Conservation (phyloP, 345 rosid species). For the Erodium maritimum region DNA sequence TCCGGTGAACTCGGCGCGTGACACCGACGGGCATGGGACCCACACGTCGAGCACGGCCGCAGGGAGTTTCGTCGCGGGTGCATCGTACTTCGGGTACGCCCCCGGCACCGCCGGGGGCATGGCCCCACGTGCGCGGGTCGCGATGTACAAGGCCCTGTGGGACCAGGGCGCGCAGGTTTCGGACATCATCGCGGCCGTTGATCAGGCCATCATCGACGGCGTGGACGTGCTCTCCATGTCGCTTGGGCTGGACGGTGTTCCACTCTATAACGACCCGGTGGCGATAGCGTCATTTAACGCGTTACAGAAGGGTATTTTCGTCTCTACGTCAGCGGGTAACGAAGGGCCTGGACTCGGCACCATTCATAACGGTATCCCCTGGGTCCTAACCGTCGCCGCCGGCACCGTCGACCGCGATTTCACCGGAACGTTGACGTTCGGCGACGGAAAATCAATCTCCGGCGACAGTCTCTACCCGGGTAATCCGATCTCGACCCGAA, state of each 20-base stretch:
- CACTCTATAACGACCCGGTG: slow-evolving; percentile 31
- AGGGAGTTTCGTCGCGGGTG: slow-evolving; percentile 21
- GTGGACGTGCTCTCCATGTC: slow-evolving; percentile 44
- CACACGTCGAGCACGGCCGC: slow-evolving; percentile 50
- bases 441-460: slow-evolving; percentile 8
- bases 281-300: slow-evolving; percentile 49
- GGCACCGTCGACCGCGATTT: slow-evolving; percentile 33
- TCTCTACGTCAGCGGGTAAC: slow-evolving; percentile 40
- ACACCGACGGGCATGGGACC: slow-evolving; percentile 43
- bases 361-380: slow-evolving; percentile 36
- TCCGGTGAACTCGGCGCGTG: slow-evolving; percentile 39
- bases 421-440: slow-evolving; percentile 19
- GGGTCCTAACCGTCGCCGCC: slow-evolving; percentile 40
- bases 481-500: slow-evolving; percentile 2
- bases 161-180: slow-evolving; percentile 19
- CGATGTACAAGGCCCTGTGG: slow-evolving; percentile 43
- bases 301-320: slow-evolving; percentile 32
- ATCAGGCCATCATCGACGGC: slow-evolving; percentile 42
- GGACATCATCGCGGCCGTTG: slow-evolving; percentile 38
- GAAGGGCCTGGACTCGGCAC: slow-evolving; percentile 17
- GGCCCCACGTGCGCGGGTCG: slow-evolving; percentile 36
- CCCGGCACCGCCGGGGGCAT: slow-evolving; percentile 29
- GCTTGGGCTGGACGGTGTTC: slow-evolving; percentile 19
- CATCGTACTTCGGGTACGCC: slow-evolving; percentile 38
- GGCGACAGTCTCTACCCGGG: slow-evolving; percentile 32